phyloP scores from a whole-genome alignment of 345 rosid genomes.

The Aethionema arabicum region DNA sequence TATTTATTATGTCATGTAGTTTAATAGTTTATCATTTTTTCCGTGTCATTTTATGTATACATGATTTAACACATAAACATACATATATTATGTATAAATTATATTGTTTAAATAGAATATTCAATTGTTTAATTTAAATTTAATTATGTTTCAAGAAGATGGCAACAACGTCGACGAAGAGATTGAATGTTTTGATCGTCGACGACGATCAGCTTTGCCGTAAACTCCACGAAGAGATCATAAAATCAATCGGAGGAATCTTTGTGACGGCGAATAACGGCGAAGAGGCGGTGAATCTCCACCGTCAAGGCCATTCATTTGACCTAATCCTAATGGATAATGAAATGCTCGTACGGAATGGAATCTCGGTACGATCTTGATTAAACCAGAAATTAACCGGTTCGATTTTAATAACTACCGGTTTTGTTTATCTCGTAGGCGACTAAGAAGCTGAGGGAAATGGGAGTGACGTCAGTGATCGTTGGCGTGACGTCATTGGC shows the following conservation, averaged over 20 bases:
- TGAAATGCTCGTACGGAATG: slow-evolving; percentile 38
- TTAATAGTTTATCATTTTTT: neutral
- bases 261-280: slow-evolving; percentile 28
- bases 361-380: slow-evolving; percentile 25
- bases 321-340: slow-evolving; percentile 41
- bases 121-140: neutral
- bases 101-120: neutral
- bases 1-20: neutral
- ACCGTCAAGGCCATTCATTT: slow-evolving; percentile 27
- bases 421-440: slow-evolving; percentile 18
- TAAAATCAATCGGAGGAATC: slow-evolving; percentile 25
- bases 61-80: slow-evolving; percentile 23
- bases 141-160: slow-evolving; percentile 5
- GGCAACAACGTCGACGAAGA: slow-evolving; percentile 20
- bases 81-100: slow-evolving; percentile 18
- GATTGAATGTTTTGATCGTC: slow-evolving; percentile 32
- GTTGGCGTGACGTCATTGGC: slow-evolving; percentile 36
- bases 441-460: slow-evolving; percentile 39
- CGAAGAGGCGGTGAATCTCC: slow-evolving; percentile 33
- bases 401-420: neutral
- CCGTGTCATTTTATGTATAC: neutral
- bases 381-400: neutral
- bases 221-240: slow-evolving; percentile 24
- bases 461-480: slow-evolving; percentile 37
- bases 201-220: slow-evolving; percentile 35